Base-by-base conservation (phyloP, 2,329 filamentous ascomycete genomes). In the Cytospora leucostoma region DNA sequence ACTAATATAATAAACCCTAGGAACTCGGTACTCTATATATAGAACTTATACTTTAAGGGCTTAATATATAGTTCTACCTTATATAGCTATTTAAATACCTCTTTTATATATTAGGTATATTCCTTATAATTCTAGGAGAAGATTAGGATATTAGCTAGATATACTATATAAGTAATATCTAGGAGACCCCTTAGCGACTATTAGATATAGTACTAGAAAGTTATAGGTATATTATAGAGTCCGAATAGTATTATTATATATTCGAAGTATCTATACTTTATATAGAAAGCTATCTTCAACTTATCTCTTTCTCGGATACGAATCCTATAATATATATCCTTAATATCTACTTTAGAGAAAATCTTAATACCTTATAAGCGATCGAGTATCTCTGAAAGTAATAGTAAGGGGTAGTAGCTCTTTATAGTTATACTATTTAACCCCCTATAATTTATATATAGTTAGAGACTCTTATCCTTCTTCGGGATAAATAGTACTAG, bases 281-380 rank as follows among this genome's bases (percentile, higher is more conserved):
- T 76, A 19, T 61, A 32, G 61, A 78, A 79, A 0, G 68, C 69
- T 19, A 67, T 77, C 62, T 73, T 76, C 68, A 66, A 75, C 64
- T 76, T 67, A 40, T 78, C 60, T 7, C 70, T 70, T 67, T 69
- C 32, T 27, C 65, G 67, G 21, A 78, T 76, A 11, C 67, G 35
- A 1, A 78, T 71, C 1, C 68, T 49, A 51, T 78, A 70, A 66
- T 74, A 78, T 35, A n/a, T n/a, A 13, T 44, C n/a, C 3, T 44
- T 13, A 44, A 44, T n/a, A 12, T 13, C 5, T 44, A 13, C 12
- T 3, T 44, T 44, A 13, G 12, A 44, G 38, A 44, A 12, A 5
- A 44, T 27, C 4, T 27, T 27, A 3, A 27, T 27, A 27, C 27
- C 4, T 4, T 27, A 27, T 27, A 27, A 4, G 27, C 4, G 27